Evolutionary conservation across 352 stramenopile genomes (phyloP).

Genomic region (Pythium pyrilobum): DNA sequence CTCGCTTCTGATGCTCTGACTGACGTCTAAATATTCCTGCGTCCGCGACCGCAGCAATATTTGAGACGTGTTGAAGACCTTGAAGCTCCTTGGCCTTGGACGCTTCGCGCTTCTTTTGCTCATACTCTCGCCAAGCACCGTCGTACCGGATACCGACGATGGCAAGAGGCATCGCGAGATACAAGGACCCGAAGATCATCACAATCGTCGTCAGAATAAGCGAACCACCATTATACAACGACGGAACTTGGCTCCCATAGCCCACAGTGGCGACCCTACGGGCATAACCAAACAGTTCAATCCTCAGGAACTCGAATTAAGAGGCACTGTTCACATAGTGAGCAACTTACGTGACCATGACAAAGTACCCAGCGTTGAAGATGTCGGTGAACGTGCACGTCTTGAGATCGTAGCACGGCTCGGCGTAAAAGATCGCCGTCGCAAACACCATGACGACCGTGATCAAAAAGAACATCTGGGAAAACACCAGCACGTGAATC

Average conservation of each 20-base stretch:
- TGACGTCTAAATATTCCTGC: neutral
- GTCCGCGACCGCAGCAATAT: neutral
- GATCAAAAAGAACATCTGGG: slow-evolving; percentile 67
- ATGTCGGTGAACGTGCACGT: slow-evolving; percentile 82
- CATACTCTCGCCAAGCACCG: slow-evolving; percentile 42
- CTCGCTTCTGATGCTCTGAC: neutral
- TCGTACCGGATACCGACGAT: slow-evolving; percentile 62
- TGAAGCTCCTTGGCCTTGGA: slow-evolving; percentile 42
- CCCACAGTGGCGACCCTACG: slow-evolving; percentile 67
- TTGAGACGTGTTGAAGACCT: slow-evolving; percentile 15
- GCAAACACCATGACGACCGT: slow-evolving; percentile 73
- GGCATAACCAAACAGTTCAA: neutral
- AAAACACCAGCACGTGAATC: neutral
- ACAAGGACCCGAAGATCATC: slow-evolving; percentile 77
- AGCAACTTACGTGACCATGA: slow-evolving; percentile 75
- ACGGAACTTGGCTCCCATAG: slow-evolving; percentile 66
- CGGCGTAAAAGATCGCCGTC: slow-evolving; percentile 67
- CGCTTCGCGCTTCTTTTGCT: slow-evolving; percentile 48
- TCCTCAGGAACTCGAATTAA: slow-evolving; percentile 38
- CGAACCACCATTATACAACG: slow-evolving; percentile 45
- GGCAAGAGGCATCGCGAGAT: slow-evolving; percentile 73
- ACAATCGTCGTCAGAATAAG: slow-evolving; percentile 47
- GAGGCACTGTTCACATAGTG: neutral
- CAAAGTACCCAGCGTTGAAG: slow-evolving; percentile 80
- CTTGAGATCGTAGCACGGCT: slow-evolving; percentile 72